Evolutionary conservation across 352 stramenopile genomes (phyloP).

Genomic region (Elongisporangium senticosum): DNA sequence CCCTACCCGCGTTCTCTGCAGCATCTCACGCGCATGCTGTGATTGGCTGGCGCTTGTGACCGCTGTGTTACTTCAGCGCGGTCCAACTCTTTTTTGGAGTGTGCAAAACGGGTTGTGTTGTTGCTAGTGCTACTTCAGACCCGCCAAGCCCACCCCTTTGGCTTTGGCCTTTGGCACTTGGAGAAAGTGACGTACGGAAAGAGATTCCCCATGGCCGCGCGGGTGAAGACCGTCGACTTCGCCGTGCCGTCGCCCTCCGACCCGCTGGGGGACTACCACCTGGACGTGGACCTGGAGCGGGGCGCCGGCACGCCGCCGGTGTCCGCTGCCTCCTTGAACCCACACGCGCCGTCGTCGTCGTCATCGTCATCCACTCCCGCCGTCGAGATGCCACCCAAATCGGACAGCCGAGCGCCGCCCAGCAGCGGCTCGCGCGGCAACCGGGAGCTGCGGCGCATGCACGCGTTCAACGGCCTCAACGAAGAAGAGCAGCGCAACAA

Average conservation of each 20-base stretch:
- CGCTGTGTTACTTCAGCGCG: slow-evolving; percentile 2
- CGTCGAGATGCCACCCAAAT: not conserved
- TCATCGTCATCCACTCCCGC: not conserved
- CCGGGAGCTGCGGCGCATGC: slow-evolving; percentile 50
- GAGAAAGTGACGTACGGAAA: slow-evolving; percentile 1
- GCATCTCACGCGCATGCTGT: not conserved
- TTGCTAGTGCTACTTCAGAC: not conserved
- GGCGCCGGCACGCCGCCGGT: slow-evolving; percentile 1
- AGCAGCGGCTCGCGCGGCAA: slow-evolving; percentile 11
- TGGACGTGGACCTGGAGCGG: slow-evolving; percentile 45
- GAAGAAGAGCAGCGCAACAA: slow-evolving; percentile 84
- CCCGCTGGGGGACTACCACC: slow-evolving; percentile 44
- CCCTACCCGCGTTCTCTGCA: not conserved
- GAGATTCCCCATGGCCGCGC: slow-evolving; percentile 1
- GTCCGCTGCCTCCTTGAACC: slow-evolving; percentile 2
- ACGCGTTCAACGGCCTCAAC: slow-evolving; percentile 63
- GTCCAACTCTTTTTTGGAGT: not conserved
- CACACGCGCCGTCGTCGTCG: slow-evolving; percentile 1
- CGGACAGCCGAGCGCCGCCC: slow-evolving; percentile 12
- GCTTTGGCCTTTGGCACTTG: not conserved
- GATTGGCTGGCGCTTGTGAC: slow-evolving; percentile 1
- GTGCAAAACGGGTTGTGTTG: not conserved
- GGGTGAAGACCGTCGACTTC: slow-evolving; percentile 66
- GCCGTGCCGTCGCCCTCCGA: slow-evolving; percentile 63
- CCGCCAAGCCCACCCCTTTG: not conserved